Conservation (phyloP, 768 basidiomycete species). For the Serendipita vermifera region DNA sequence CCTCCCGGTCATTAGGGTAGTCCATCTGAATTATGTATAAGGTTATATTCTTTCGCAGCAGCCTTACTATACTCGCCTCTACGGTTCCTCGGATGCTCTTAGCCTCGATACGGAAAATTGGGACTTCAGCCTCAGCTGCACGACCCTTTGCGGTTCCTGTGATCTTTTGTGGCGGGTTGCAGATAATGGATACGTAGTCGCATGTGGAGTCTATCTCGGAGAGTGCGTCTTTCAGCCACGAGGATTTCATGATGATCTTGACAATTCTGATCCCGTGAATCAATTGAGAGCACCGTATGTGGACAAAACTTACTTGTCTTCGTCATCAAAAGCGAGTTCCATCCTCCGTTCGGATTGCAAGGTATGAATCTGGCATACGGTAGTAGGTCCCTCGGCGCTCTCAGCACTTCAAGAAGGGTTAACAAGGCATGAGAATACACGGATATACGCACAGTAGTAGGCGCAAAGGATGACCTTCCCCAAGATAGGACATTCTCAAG, state of each 20-base stretch:
- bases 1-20: constrained; percentile 84
- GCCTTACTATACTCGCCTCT: constrained; percentile 37
- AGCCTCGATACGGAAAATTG: constrained; percentile 69
- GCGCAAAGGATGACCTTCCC: constrained; percentile 63
- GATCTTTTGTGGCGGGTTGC: constrained; percentile 41
- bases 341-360: constrained; percentile 72
- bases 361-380: constrained; percentile 75
- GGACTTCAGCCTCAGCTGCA: constrained; percentile 14
- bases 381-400: constrained; percentile 68
- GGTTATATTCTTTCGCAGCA: neutral
- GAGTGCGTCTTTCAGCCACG: constrained; percentile 86
- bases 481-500: constrained; percentile 74
- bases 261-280: constrained; percentile 47
- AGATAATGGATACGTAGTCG: constrained; percentile 71
- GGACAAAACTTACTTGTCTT: constrained; percentile 37
- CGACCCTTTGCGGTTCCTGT: constrained; percentile 18
- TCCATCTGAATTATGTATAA: constrained; percentile 53
- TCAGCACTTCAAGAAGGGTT: constrained; percentile 36
- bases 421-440: neutral
- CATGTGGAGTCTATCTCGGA: constrained; percentile 83
- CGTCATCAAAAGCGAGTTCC: constrained; percentile 64
- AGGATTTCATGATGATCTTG: constrained; percentile 86
- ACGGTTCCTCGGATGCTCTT: constrained; percentile 74
- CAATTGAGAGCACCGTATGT: neutral
- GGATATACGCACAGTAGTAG: constrained; percentile 55